Base-by-base conservation (phyloP, 768 basidiomycete species). In the Calvatia gigantea region DNA sequence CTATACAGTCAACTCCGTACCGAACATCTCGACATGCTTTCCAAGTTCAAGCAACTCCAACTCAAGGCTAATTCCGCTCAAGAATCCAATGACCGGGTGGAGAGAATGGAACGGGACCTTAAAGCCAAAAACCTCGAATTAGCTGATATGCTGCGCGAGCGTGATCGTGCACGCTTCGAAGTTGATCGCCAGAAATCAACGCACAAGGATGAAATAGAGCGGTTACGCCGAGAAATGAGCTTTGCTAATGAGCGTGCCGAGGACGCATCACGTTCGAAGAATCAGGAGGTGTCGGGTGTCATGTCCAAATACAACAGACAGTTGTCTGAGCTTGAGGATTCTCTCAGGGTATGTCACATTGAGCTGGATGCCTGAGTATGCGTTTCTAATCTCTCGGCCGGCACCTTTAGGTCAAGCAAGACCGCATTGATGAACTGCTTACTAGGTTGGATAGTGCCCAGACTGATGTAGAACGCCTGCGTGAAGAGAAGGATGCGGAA, bases 201-300 rank as follows among this genome's bases (percentile, higher is more conserved):
- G 47, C 94, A 98, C 69, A 96, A 94, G 67, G 97, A 99, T 55
- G 97, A 99, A 66, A 68, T 92, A 33, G 97, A 98, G 59, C 85
- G 97, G 8, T 65, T 98, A 32, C 90, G 90, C 59, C 87, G 97
- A 28, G 97, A 99, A 65, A 77, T 98, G 54, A 82, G 81, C 64
- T 98, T 97, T 66, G 94, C 97, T 5, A 96, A 97, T 64, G 97
- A 99, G 72, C 88, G 96, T n/a, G 94, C 94, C 1, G 95, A 98
- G 61, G 97, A 99, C 65, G 84, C 91, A 0, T 80, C 89, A 9
- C 83, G 95, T 21, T 86, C 89, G 55, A 98, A 96, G 80, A 94
- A 86, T 70, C 88, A 91, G 1, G 96, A 98, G 67, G 91, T 97
- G 17, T 93, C 95, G 2, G 73, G 75, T 56, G 83, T 99, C 59